These are phyloP conservation scores for Plectosphaerella cucumerina DNA, from an alignment of 2,329 filamentous ascomycete species.

Conservation along the genomic window DNA sequence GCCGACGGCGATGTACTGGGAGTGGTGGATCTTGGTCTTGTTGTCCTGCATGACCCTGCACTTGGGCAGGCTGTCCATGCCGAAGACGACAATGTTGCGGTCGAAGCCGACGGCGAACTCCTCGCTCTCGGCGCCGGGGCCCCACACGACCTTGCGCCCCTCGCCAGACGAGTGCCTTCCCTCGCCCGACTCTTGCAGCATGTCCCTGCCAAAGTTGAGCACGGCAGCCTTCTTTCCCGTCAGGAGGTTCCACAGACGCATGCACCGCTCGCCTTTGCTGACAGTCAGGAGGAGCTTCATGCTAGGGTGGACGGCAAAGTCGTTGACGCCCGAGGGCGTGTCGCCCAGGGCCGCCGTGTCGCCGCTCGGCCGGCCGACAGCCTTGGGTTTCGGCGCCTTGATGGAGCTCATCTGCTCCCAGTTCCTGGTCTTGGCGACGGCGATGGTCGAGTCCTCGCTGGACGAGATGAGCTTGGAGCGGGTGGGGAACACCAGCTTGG, in stretches of 20 bases:
- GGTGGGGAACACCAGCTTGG: conserved; percentile 75
- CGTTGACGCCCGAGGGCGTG: conserved; percentile 83
- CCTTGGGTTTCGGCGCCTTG: conserved; percentile 81
- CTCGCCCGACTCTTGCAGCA: conserved; percentile 74
- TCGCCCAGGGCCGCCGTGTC: conserved; percentile 82
- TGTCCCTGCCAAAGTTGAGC: conserved; percentile 72
- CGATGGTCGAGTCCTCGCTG: conserved; percentile 87
- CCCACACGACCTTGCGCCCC: conserved; percentile 79
- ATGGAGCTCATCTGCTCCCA: conserved; percentile 85
- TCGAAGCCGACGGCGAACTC: conserved; percentile 91
- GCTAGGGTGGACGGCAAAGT: conserved; percentile 92
- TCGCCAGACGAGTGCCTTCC: conserved; percentile 75
- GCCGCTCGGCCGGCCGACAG: conserved; percentile 75
- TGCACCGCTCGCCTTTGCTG: conserved; percentile 81
- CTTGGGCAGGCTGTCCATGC: conserved; percentile 79
- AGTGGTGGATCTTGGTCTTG: conserved; percentile 77
- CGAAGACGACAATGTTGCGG: conserved; percentile 77
- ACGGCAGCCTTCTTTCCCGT: conserved; percentile 95
- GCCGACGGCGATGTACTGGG: conserved; percentile 63
- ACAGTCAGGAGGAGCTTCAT: conserved; percentile 97
- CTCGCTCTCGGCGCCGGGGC: conserved; percentile 63
- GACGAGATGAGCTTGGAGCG: conserved; percentile 83
- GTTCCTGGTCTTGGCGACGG: conserved; percentile 81
- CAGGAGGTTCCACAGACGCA: conserved; percentile 94
- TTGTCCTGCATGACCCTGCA: conserved; percentile 67